Percentiles rank a stretch among this genome's conserved stretches.
Conservation (phyloP, 495 filamentous ascomycete genomes). For the Neurospora sp. region DNA sequence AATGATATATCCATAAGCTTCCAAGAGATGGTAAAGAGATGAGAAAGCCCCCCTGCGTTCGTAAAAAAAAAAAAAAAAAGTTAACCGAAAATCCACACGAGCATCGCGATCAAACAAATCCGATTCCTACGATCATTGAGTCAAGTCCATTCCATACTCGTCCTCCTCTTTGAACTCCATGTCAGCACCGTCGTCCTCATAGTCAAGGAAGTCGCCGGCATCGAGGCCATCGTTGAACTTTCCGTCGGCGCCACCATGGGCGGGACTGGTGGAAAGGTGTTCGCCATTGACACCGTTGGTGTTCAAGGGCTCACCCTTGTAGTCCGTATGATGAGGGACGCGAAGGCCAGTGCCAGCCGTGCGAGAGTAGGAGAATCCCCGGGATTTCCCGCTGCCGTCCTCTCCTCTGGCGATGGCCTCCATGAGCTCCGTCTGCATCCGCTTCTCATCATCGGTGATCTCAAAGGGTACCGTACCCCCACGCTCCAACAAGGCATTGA, state of each 20-base stretch:
- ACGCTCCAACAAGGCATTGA: slow-evolving; percentile 56
- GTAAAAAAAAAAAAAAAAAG: background rate
- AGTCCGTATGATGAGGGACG: slow-evolving; percentile 87
- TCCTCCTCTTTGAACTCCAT: slow-evolving; percentile 86
- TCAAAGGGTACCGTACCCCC: slow-evolving; percentile 73
- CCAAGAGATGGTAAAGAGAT: slow-evolving; percentile 16
- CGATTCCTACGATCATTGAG: slow-evolving; percentile 16
- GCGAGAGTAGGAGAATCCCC: slow-evolving; percentile 66
- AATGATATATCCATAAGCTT: background rate
- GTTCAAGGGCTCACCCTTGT: slow-evolving; percentile 67
- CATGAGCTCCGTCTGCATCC: slow-evolving; percentile 86
- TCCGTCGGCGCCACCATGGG: slow-evolving; percentile 49
- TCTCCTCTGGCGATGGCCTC: slow-evolving; percentile 75
- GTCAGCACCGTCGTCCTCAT: slow-evolving; percentile 50
- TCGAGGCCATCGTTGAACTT: slow-evolving; percentile 43
- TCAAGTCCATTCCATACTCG: slow-evolving; percentile 70
- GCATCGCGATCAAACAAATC: background rate
- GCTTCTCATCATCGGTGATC: slow-evolving; percentile 80
- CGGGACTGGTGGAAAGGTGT: slow-evolving; percentile 55
- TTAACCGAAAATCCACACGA: background rate
- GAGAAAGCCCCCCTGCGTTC: slow-evolving; percentile 9
- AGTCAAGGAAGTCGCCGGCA: slow-evolving; percentile 60
- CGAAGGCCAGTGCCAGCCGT: slow-evolving; percentile 75
- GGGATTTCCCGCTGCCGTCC: slow-evolving; percentile 27
- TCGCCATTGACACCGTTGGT: slow-evolving; percentile 25